phyloP scores from a whole-genome alignment of 140 eudicot species.

The Senecio squalidus region DNA sequence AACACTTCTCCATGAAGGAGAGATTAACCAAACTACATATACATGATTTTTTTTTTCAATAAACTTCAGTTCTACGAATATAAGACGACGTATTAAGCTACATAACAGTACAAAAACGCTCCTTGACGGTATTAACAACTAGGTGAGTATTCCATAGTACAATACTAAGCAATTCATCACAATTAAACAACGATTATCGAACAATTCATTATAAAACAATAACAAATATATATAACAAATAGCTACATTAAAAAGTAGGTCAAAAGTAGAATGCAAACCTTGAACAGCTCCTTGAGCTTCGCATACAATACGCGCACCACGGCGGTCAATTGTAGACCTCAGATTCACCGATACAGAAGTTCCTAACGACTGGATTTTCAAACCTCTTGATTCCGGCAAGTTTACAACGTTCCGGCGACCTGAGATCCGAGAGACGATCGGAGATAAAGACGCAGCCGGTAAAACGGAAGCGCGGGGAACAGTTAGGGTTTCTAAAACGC shows the following conservation, averaged over 20 bases:
- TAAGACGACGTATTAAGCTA: slow-evolving; percentile 3
- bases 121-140: too few species aligned
- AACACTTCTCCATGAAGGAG: too few species aligned
- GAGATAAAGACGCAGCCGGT: slow-evolving; percentile 46
- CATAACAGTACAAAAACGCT: background rate
- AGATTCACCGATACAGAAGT: slow-evolving; percentile 30
- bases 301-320: slow-evolving; percentile 43
- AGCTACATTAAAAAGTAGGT: too few species aligned
- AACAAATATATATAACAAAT: too few species aligned
- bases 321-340: slow-evolving; percentile 32
- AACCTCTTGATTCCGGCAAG: slow-evolving; percentile 44
- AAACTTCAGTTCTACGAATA: background rate
- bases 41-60: background rate
- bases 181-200: too few species aligned
- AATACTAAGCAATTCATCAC: too few species aligned
- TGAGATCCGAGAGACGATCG: slow-evolving; percentile 26
- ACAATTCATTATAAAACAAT: too few species aligned
- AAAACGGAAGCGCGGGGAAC: too few species aligned
- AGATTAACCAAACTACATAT: background rate
- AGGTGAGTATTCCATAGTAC: too few species aligned
- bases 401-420: slow-evolving; percentile 30
- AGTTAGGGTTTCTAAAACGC: slow-evolving; percentile 45
- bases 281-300: slow-evolving; percentile 69
- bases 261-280: too few species aligned
- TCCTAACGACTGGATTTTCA: slow-evolving; percentile 45